These are phyloP conservation scores for Candida tallmaniae DNA, from an alignment of 805 yeast species.

Conservation along the genomic window DNA sequence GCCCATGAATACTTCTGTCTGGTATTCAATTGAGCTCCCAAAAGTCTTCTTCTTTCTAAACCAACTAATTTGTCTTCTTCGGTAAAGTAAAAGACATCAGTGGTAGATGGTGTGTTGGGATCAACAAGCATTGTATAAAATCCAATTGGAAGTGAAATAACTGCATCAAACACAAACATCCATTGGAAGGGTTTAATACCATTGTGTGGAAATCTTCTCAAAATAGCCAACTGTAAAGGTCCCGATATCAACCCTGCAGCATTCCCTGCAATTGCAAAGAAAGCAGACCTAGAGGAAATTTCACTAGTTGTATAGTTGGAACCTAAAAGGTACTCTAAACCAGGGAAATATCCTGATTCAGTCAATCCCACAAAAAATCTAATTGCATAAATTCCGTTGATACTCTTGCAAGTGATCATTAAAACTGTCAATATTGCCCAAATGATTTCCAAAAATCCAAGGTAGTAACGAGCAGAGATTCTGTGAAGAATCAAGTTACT, in stretches of 20 bases:
- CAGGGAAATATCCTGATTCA: slow-evolving; percentile 53
- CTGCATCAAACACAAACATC: slow-evolving; percentile 31
- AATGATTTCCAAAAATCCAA: slow-evolving; percentile 29
- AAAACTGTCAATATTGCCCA: slow-evolving; percentile 24
- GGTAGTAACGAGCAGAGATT: slow-evolving; percentile 31
- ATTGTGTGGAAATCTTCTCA: slow-evolving; percentile 19
- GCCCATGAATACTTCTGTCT: slow-evolving; percentile 36
- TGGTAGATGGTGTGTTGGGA: slow-evolving; percentile 33
- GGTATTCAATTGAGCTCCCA: slow-evolving; percentile 39
- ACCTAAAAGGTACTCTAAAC: slow-evolving; percentile 49
- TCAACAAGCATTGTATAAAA: slow-evolving; percentile 28
- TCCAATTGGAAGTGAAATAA: slow-evolving; percentile 30
- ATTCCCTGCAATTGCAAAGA: slow-evolving; percentile 25
- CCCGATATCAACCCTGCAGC: slow-evolving; percentile 29
- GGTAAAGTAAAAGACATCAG: slow-evolving; percentile 28
- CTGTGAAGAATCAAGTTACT: slow-evolving; percentile 13
- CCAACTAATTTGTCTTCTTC: slow-evolving; percentile 38
- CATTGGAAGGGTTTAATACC: slow-evolving; percentile 27
- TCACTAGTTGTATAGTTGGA: slow-evolving; percentile 25
- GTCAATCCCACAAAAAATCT: slow-evolving; percentile 40
- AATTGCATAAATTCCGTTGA: slow-evolving; percentile 22
- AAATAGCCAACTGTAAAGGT: slow-evolving; percentile 27
- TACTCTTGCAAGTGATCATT: slow-evolving; percentile 21
- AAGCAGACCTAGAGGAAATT: slow-evolving; percentile 24
- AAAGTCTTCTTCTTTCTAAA: slow-evolving; percentile 40